Evolutionary conservation across 345 rosid genomes (phyloP).

Genomic region (Anacardium occidentale): DNA sequence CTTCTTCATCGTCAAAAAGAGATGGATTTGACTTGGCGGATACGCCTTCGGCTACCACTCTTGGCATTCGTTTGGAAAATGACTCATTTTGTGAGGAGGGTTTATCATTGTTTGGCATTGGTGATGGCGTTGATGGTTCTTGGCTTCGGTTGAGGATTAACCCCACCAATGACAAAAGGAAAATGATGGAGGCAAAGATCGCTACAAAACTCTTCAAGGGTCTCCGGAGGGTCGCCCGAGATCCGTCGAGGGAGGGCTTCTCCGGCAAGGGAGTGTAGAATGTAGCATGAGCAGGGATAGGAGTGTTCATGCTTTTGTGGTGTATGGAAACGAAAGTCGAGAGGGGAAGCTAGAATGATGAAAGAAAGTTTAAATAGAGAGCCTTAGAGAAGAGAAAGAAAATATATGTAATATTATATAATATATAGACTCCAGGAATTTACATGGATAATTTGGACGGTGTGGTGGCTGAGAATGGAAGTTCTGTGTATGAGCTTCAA

Average conservation of each 20-base stretch:
- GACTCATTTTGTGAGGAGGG: slow-evolving; percentile 16
- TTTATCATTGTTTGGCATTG: neutral
- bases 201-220: slow-evolving; percentile 34
- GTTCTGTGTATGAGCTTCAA: no score
- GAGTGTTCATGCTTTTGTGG: slow-evolving; percentile 26
- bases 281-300: slow-evolving; percentile 15
- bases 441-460: no score
- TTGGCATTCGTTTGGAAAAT: slow-evolving; percentile 22
- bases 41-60: slow-evolving; percentile 59
- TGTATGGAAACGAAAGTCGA: neutral
- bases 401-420: no score
- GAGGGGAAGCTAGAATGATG: neutral
- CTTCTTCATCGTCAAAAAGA: slow-evolving; percentile 12
- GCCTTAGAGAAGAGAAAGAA: neutral
- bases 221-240: slow-evolving; percentile 23
- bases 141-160: slow-evolving; percentile 44
- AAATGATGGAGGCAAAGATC: slow-evolving; percentile 32
- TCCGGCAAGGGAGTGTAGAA: slow-evolving; percentile 43
- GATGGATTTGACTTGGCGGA: slow-evolving; percentile 66
- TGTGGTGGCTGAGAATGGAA: no score
- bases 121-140: slow-evolving; percentile 1
- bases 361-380: slow-evolving; percentile 13
- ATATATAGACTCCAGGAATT: no score
- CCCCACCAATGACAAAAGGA: slow-evolving; percentile 40
- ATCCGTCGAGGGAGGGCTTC: slow-evolving; percentile 8